Evolutionary conservation across 2,329 filamentous ascomycete species (phyloP).

Genomic region (Trichoderma sp.): DNA sequence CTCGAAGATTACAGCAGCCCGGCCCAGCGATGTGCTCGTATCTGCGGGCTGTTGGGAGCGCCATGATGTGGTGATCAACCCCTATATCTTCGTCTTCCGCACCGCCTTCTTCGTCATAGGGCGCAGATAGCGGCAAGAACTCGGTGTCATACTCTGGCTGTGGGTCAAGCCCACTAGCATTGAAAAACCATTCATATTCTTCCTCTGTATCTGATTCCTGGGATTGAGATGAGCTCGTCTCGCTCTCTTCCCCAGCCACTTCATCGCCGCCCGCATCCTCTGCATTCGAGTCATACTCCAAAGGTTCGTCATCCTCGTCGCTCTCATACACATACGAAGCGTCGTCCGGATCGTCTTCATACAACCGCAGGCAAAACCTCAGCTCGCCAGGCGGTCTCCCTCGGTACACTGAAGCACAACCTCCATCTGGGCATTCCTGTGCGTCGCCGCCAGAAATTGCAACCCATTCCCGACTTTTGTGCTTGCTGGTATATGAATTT

Average conservation of each 20-base stretch:
- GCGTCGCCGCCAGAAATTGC: not conserved
- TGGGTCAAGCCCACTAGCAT: not conserved
- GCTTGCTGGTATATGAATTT: not conserved
- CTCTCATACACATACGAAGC: constrained; percentile 11
- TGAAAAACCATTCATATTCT: not conserved
- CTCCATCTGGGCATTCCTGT: not conserved
- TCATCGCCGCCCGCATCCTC: not conserved
- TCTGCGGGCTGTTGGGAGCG: constrained; percentile 4
- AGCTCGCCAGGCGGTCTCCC: not conserved
- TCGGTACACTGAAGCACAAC: constrained; percentile 19
- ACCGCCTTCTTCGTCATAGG: constrained; percentile 10
- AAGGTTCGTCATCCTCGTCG: not conserved
- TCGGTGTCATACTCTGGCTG: constrained; percentile 1
- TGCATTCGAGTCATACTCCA: constrained; percentile 10
- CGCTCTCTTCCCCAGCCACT: not conserved
- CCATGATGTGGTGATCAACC: not conserved
- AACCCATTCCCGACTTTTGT: constrained; percentile 8
- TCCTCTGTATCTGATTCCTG: not conserved
- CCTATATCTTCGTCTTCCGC: constrained; percentile 5
- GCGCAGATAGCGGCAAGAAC: constrained; percentile 6
- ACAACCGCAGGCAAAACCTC: not conserved
- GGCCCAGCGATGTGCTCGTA: constrained; percentile 28
- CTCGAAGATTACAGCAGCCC: constrained; percentile 18
- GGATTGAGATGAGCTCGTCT: not conserved
- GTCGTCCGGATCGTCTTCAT: not conserved